phyloP scores from a whole-genome alignment of 768 basidiomycete genomes.

The Suillus alpinus region DNA sequence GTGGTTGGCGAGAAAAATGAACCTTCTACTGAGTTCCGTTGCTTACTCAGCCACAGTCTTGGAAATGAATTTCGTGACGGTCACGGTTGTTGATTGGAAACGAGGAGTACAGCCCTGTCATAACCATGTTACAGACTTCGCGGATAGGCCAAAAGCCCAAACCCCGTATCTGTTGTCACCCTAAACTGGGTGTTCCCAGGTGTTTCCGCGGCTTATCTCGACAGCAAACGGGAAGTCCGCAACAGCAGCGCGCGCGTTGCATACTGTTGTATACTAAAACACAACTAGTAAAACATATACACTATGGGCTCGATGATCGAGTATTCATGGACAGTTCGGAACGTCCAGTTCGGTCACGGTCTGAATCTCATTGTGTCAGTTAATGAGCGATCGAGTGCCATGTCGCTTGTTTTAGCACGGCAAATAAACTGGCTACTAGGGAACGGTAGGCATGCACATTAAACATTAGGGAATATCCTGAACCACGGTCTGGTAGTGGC shows the following conservation, averaged over 20 bases:
- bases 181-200: not conserved
- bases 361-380: no score
- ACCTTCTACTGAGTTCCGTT: no score
- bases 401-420: no score
- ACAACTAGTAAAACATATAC: not conserved
- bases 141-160: no score
- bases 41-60: no score
- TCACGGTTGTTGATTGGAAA: no score
- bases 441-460: not conserved
- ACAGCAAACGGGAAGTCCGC: not conserved
- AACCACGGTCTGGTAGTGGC: not conserved
- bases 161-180: not conserved
- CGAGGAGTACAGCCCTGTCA: not conserved
- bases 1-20: no score
- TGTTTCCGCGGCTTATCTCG: not conserved
- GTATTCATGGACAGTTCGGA: not conserved
- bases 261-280: not conserved
- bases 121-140: not conserved
- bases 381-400: no score
- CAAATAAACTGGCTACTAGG: not conserved
- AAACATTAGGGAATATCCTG: not conserved
- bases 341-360: not conserved
- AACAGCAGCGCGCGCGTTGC: not conserved
- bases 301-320: not conserved
- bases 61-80: not conserved